Evolutionary conservation across 169 alveolate genomes (phyloP).

Genomic region (Theileria annulata): DNA sequence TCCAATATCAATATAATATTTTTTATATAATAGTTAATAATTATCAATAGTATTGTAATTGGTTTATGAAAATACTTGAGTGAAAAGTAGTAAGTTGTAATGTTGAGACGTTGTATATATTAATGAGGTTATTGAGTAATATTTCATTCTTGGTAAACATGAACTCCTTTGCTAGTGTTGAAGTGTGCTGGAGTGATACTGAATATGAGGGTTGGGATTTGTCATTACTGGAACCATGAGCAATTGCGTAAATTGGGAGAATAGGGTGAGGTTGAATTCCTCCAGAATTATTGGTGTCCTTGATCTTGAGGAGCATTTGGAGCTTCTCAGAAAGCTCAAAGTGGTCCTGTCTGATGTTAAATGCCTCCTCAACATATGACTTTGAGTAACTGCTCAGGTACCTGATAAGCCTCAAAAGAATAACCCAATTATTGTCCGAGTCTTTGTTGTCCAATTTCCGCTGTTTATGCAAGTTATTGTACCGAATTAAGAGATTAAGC

Average conservation of each 20-base stretch:
- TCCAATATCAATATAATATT: conserved; percentile 11
- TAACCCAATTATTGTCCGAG: not conserved
- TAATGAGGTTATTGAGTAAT: conserved; percentile 10
- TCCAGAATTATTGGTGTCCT: conserved; percentile 32
- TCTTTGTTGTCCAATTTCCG: not conserved
- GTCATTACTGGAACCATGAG: conserved; percentile 38
- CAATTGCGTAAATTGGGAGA: conserved; percentile 57
- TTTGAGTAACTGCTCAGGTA: conserved; percentile 35
- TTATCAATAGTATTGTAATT: not conserved
- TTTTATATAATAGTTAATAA: not conserved
- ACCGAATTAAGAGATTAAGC: not conserved
- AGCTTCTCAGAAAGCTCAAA: conserved; percentile 25
- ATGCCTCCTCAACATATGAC: conserved; percentile 29
- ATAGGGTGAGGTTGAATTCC: conserved; percentile 54
- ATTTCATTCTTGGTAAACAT: conserved; percentile 11
- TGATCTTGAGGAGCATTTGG: conserved; percentile 13
- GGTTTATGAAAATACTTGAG: not conserved
- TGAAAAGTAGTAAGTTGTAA: conserved; percentile 8
- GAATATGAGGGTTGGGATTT: conserved; percentile 40
- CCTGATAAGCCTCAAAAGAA: conserved; percentile 29
- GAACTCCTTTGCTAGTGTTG: conserved; percentile 17
- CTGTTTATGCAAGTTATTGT: conserved; percentile 4
- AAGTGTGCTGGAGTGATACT: conserved; percentile 57
- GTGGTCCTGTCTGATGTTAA: conserved; percentile 19
- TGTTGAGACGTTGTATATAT: conserved; percentile 1